Base-by-base conservation (phyloP, 1,284 basidiomycete genomes). In the Cutaneotrichosporon sp. region DNA sequence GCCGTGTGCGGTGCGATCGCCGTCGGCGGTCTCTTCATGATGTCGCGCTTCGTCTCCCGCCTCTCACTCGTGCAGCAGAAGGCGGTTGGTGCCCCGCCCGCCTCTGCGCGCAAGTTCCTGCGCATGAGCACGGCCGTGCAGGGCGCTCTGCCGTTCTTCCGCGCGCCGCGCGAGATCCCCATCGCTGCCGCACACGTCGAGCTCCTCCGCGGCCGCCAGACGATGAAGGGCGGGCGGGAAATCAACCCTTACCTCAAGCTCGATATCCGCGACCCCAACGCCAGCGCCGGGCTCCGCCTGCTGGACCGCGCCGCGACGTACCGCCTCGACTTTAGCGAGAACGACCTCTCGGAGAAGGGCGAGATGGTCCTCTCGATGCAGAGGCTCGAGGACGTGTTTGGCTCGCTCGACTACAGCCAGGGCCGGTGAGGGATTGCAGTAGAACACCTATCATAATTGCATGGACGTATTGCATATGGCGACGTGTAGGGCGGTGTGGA, bases 381-480 rank as follows among this genome's bases (percentile, higher is more conserved):
- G 20, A 47, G 64, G 8, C 42, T 66, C 9, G 61, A 66, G 54
- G 59, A 58, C 27, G 64, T 66, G 20, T 66, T 66, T 24, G 64
- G 64, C 56, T 14, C n/a, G 29, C 61, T 66, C 5, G 25, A 56
- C 34, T 27, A 42, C 22, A 50, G 38, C 18, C 38, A 42, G 18
- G 38, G 38, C 16, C 38, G 38, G 18, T 42, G 38, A 42, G 18
- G 18, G 38, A 42, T 7, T 42, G 18, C 38, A 42, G 38, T 18
- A 42, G 38, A 42, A 42, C 38, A 42, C 38, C 38, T 42, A 42
- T 42, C 38, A 50, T 14, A 33, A 29, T 34, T 31, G 31, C 31
- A 50, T 50, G 46, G 49, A 54, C 18, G 24, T 20, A 20, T 53
- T 53, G 51, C 31, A 33, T 36, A 20, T 31, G 49, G 18, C 27